A percentile compares a stretch with the other conserved stretches of the same genome.
phyloP scores from a whole-genome alignment of 2,329 filamentous ascomycete genomes.

The Grosmannia penicillata region DNA sequence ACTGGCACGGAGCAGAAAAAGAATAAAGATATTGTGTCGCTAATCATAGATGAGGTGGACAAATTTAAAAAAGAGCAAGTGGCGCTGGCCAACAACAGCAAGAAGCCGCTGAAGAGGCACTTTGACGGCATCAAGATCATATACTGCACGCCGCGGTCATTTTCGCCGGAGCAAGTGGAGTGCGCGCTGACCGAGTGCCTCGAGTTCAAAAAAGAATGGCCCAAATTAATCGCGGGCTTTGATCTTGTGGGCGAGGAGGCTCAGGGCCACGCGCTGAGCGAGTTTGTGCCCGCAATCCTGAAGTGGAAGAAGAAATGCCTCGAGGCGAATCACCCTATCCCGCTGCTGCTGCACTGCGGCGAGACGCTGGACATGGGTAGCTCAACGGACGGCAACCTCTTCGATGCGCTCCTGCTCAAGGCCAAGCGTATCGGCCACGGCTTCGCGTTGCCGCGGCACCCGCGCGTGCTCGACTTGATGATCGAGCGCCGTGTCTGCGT shows the following conservation, averaged over 20 bases:
- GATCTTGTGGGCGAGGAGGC: constrained; percentile 57
- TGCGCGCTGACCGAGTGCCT: constrained; percentile 46
- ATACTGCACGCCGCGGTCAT: constrained; percentile 54
- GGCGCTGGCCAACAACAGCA: constrained; percentile 9
- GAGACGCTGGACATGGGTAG: constrained; percentile 56
- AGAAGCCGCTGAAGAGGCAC: constrained; percentile 13
- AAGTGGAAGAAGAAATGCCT: constrained; percentile 39
- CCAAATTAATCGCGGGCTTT: constrained; percentile 50
- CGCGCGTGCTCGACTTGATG: constrained; percentile 50
- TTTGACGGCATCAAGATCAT: constrained; percentile 57
- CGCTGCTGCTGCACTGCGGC: constrained; percentile 64
- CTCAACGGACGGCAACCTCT: constrained; percentile 51
- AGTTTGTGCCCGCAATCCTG: constrained; percentile 39
- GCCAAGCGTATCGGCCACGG: constrained; percentile 62
- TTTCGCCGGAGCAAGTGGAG: constrained; percentile 30
- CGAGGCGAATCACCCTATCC: constrained; percentile 36
- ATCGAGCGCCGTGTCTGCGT: constrained; percentile 49
- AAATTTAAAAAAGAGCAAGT: constrained; percentile 22
- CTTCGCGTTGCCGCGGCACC: constrained; percentile 53
- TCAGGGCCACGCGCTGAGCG: constrained; percentile 41
- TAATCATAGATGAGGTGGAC: constrained; percentile 41
- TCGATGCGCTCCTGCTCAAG: constrained; percentile 50
- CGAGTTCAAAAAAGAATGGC: constrained; percentile 39
- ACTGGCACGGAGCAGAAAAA: constrained; percentile 36
- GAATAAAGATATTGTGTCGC: constrained; percentile 43